Base-by-base conservation (phyloP, 768 basidiomycete species). In the Tephrocybe sp. region DNA sequence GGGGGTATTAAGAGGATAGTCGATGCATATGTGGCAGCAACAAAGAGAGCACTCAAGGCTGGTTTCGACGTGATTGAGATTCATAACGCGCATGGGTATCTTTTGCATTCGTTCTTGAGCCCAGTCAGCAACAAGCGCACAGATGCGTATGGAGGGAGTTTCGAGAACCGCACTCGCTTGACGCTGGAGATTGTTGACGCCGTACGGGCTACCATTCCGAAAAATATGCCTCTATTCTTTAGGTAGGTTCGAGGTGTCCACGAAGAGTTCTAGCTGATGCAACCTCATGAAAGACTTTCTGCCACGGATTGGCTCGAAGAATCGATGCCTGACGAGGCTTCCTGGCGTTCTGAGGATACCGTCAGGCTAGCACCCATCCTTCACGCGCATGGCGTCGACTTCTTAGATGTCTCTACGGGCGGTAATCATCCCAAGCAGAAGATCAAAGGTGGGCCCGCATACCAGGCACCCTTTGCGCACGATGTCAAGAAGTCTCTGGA, bases 301-400 rank as follows among this genome's bases (percentile, higher is more conserved):
- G 91, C 81, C 1, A 84, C 82, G 0, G 91, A 92, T 51, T 88
- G 88, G 84, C 68, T 87, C 7, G 82, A 84, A 56, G 73, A 79
- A 49, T 69, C 72, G 4, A 65, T 78, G 1, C 79, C 82, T 0
- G 68, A 84, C 51, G 80, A 85, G 54, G 75, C 77, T 10, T 80
- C 79, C 5, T 89, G 90, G 89, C 76, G 78, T 13, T 55, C 78
- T 1, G 80, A 86, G 62, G 89, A 92, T 61, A 87, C 84, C 1
- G 79, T 78, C 19, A 69, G 75, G 30, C 69, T 91, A 19, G 79
- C 83, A 2, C 68, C 72, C 14, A 75, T 83, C 54, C 74, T 92
- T 14, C 72, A 72, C 14, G 74, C 78, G 12, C 75, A 82, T 39
- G 88, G 88, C 5, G 77, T 92, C 45, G 91, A 92, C 64, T 70